Conservation (phyloP, 345 rosid genomes). For the Mallotus nudiflorus region DNA sequence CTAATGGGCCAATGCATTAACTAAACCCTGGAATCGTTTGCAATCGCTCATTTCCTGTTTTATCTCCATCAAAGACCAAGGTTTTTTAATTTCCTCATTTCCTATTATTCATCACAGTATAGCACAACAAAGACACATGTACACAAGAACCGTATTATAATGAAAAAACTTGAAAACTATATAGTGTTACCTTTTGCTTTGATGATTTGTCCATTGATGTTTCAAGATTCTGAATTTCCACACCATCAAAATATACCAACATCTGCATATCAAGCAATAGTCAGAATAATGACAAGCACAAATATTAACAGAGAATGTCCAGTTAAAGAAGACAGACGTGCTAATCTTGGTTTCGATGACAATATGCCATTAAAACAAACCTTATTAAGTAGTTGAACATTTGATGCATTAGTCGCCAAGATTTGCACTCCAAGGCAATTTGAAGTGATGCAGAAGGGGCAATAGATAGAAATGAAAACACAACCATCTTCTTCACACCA, state of each 20-base stretch:
- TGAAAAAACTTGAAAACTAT: conserved; percentile 1
- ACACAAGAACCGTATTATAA: neutral
- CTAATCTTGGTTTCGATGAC: neutral
- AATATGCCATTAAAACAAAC: conserved; percentile 26
- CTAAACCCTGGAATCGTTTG: neutral
- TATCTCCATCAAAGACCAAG: neutral
- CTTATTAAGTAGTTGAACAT: conserved; percentile 71
- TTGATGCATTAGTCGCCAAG: conserved; percentile 80
- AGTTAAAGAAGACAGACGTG: neutral
- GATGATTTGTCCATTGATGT: conserved; percentile 26
- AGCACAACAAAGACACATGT: neutral
- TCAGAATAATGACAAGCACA: neutral
- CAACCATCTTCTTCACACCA: conserved; percentile 93
- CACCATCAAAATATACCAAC: conserved; percentile 49
- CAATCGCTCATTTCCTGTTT: neutral
- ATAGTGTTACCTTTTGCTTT: conserved; percentile 37
- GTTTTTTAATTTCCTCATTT: neutral
- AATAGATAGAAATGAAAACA: conserved; percentile 66
- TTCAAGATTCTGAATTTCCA: conserved; percentile 44
- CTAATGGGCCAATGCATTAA: neutral
- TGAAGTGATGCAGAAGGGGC: conserved; percentile 73
- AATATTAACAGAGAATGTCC: neutral
- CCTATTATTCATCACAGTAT: neutral
- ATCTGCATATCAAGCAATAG: conserved; percentile 44
- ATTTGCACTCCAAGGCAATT: conserved; percentile 75